phyloP scores from a whole-genome alignment of 768 basidiomycete genomes.

The Phlebiopsis flavidoalba region DNA sequence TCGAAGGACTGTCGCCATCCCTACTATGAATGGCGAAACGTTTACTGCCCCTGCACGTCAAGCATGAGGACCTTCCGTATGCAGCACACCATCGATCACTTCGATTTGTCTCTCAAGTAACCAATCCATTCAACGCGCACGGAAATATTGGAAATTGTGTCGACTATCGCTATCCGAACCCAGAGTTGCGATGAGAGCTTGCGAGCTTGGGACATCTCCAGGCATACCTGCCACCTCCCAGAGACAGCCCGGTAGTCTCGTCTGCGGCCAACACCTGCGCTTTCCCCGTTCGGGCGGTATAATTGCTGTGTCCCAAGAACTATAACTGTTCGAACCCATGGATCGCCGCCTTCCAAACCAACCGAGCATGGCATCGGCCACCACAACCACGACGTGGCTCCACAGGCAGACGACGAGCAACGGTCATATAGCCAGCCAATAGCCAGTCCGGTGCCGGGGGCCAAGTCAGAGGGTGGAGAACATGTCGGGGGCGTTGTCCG shows the following conservation, averaged over 20 bases:
- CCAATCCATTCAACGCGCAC: not conserved
- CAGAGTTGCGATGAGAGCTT: conserved; percentile 5
- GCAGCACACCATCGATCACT: conserved; percentile 13
- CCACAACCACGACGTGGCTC: not conserved
- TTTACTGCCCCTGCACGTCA: conserved; percentile 10
- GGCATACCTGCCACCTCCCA: not conserved
- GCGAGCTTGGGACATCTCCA: not conserved
- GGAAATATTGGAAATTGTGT: conserved; percentile 12
- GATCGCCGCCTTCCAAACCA: conserved; percentile 10
- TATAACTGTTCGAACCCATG: conserved; percentile 7
- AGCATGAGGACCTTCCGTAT: conserved; percentile 1
- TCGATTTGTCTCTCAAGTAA: conserved; percentile 9
- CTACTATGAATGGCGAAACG: conserved; percentile 5
- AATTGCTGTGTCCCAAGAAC: conserved; percentile 1
- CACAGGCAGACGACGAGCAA: not conserved
- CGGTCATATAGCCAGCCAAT: conserved; percentile 15
- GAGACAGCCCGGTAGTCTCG: not conserved
- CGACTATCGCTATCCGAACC: conserved; percentile 15
- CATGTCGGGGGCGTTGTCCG: not conserved
- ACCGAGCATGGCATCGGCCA: conserved; percentile 1
- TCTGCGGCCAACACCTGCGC: not conserved
- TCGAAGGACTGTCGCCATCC: conserved; percentile 11
- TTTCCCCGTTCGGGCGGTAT: conserved; percentile 11
- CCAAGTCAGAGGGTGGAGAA: conserved; percentile 11
- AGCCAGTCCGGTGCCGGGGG: conserved; percentile 8